A percentile compares a stretch with the other conserved stretches of the same genome.
Conservation (phyloP, 805 yeast genomes). For the Teunomyces panamensis region DNA sequence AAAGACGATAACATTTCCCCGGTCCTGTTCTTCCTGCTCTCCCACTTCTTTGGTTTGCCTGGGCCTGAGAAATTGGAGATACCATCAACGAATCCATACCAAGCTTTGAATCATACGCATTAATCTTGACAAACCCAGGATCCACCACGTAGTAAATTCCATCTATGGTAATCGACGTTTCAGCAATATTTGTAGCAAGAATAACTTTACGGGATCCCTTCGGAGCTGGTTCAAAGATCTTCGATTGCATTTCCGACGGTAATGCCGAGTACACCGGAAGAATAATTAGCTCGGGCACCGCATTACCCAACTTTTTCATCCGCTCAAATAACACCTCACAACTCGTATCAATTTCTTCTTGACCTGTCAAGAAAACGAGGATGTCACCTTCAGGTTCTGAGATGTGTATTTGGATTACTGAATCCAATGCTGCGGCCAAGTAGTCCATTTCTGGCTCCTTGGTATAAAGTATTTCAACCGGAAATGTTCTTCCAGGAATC, state of each 20-base stretch:
- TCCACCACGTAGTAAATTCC: conserved; percentile 90
- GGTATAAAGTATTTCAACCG: conserved; percentile 81
- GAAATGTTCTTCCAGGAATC: conserved; percentile 88
- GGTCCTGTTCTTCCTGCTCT: conserved; percentile 98
- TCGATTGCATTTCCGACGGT: conserved; percentile 86
- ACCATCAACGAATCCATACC: conserved; percentile 90
- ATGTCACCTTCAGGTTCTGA: conserved; percentile 79
- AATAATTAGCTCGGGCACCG: conserved; percentile 64
- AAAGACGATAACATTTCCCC: conserved; percentile 90
- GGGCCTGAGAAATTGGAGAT: conserved; percentile 89
- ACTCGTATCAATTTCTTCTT: conserved; percentile 91
- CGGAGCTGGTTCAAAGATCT: conserved; percentile 88
- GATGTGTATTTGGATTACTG: conserved; percentile 82
- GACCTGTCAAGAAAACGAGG: conserved; percentile 82
- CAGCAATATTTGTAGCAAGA: conserved; percentile 95
- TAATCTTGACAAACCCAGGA: conserved; percentile 91
- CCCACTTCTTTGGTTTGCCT: conserved; percentile 93
- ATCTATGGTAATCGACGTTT: conserved; percentile 93
- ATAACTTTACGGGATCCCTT: conserved; percentile 81
- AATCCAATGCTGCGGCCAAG: conserved; percentile 75
- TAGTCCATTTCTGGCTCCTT: conserved; percentile 85
- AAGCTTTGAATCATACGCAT: conserved; percentile 79
- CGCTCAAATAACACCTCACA: conserved; percentile 70
- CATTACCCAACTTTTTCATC: conserved; percentile 59
- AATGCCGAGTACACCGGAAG: conserved; percentile 89